Evolutionary conservation across 495 filamentous ascomycete genomes (phyloP).

Genomic region (Ascodesmis nigricans): DNA sequence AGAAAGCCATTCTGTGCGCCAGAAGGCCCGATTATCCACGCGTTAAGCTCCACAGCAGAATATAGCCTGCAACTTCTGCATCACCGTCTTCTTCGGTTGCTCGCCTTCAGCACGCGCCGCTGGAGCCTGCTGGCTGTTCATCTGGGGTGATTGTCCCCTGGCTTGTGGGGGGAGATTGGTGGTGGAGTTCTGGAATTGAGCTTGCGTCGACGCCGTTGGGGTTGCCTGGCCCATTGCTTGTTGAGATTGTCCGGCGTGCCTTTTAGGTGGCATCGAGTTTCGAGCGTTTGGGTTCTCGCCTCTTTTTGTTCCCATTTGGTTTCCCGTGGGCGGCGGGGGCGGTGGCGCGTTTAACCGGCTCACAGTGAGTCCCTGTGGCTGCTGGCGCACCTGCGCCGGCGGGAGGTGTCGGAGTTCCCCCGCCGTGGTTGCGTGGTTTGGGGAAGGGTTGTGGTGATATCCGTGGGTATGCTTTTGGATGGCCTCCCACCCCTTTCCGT

Average conservation of each 20-base stretch:
- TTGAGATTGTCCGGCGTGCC: slow-evolving; percentile 41
- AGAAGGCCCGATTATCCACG: no score
- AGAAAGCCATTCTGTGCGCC: no score
- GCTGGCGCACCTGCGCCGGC: slow-evolving; percentile 35
- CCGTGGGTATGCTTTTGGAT: slow-evolving; percentile 62
- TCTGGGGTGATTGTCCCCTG: slow-evolving; percentile 18
- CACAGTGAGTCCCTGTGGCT: slow-evolving; percentile 42
- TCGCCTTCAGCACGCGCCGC: slow-evolving; percentile 1
- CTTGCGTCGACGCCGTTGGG: slow-evolving; percentile 61
- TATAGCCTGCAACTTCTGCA: slow-evolving; percentile 6
- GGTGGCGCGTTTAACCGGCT: slow-evolving; percentile 95
- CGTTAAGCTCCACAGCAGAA: slow-evolving; percentile 4
- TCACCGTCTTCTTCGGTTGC: slow-evolving; percentile 2
- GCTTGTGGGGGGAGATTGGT: slow-evolving; percentile 43
- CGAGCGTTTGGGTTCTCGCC: slow-evolving; percentile 47
- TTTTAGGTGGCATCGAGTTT: slow-evolving; percentile 53
- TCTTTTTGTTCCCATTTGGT: slow-evolving; percentile 51
- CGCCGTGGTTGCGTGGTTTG: slow-evolving; percentile 49
- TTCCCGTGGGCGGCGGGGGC: slow-evolving; percentile 73
- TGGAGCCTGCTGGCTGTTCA: slow-evolving; percentile 11
- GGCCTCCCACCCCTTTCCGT: slow-evolving; percentile 84
- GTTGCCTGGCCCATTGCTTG: slow-evolving; percentile 42
- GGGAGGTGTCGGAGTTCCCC: slow-evolving; percentile 50
- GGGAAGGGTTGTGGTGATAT: slow-evolving; percentile 52
- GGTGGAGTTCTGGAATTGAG: slow-evolving; percentile 76